A percentile compares a stretch with the other conserved stretches of the same genome.
phyloP scores from a whole-genome alignment of 106 monocot species.

The Dactylorhiza incarnata region DNA sequence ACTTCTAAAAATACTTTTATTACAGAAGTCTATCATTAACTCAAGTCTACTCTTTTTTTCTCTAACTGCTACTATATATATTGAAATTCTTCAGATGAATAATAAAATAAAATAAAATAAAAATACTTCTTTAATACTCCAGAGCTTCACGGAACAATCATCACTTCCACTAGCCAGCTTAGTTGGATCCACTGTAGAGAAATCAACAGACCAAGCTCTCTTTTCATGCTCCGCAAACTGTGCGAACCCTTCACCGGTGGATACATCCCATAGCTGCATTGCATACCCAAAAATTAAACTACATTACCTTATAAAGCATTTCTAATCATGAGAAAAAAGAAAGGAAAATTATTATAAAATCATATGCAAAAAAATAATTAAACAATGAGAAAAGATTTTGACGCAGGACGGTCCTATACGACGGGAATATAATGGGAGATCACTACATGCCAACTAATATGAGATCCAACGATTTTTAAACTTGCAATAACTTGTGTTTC shows the following conservation, averaged over 20 bases:
- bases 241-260: conserved; percentile 77
- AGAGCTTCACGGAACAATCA: conserved; percentile 86
- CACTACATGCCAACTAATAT: too few species aligned
- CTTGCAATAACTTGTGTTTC: too few species aligned
- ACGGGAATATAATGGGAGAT: too few species aligned
- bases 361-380: too few species aligned
- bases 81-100: not conserved
- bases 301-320: conserved; percentile 17
- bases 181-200: conserved; percentile 71
- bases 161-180: conserved; percentile 94
- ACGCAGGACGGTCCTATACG: too few species aligned
- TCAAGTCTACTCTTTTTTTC: not conserved
- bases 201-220: conserved; percentile 95
- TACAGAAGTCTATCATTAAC: not conserved
- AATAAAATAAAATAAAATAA: not conserved
- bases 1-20: not conserved
- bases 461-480: too few species aligned
- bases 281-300: conserved; percentile 22
- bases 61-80: not conserved
- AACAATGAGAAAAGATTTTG: too few species aligned
- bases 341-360: not conserved
- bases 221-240: conserved; percentile 62
- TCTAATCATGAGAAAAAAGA: not conserved
- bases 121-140: conserved; percentile 91
- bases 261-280: conserved; percentile 95